These are phyloP conservation scores for Emmonsiellopsis sp. DNA, from an alignment of 2,329 filamentous ascomycete genomes.

Conservation along the genomic window DNA sequence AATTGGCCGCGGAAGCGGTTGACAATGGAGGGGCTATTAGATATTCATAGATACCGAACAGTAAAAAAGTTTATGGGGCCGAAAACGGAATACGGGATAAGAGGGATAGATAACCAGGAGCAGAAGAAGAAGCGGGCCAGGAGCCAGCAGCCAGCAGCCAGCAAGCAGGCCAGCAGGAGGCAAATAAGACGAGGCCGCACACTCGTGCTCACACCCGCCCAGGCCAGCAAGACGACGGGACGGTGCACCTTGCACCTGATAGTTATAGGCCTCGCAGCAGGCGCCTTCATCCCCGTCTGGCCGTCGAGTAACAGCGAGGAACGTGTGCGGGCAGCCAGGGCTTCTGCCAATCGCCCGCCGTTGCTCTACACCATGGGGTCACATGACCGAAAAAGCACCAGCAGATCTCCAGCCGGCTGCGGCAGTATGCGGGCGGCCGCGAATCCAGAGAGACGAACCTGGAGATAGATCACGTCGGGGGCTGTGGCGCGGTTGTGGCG, in stretches of 20 bases:
- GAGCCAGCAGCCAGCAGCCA: background rate
- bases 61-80: background rate
- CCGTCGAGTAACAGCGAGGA: conserved; percentile 15
- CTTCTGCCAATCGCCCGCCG: conserved; percentile 14
- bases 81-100: background rate
- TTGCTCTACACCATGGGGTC: conserved; percentile 16
- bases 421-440: conserved; percentile 12
- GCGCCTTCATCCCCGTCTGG: conserved; percentile 15
- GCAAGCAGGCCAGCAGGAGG: no score
- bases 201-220: no score
- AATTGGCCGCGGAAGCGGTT: background rate
- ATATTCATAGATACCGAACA: background rate
- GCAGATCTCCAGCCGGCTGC: conserved; percentile 15
- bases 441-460: conserved; percentile 11
- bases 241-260: conserved; percentile 8
- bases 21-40: background rate
- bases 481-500: conserved; percentile 12
- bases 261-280: conserved; percentile 8
- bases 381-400: conserved; percentile 21
- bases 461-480: conserved; percentile 6
- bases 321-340: conserved; percentile 10
- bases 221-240: conserved; percentile 8
- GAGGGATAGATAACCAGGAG: background rate
- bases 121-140: background rate
- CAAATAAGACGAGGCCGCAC: background rate